These are phyloP conservation scores for Leccinum glutinopallens DNA, from an alignment of 1,284 basidiomycete genomes.

Conservation along the genomic window DNA sequence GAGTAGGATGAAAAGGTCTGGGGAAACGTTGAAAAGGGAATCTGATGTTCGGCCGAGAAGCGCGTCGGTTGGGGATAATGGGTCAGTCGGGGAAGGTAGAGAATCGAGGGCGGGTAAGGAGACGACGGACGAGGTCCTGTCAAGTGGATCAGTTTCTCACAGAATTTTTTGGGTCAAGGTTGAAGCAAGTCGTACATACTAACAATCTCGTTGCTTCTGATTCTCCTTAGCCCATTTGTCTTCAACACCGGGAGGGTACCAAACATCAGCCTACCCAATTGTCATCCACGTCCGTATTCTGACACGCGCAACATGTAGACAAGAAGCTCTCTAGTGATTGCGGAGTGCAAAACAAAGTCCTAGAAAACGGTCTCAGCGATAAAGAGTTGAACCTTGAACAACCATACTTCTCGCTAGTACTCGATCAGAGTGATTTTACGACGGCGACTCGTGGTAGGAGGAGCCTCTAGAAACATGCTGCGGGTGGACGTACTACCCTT, in stretches of 20 bases:
- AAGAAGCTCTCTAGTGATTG: slow-evolving; percentile 27
- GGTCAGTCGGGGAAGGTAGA: slow-evolving; percentile 48
- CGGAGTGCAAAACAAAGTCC: background rate
- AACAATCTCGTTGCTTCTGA: slow-evolving; percentile 62
- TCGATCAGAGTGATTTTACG: too few species aligned
- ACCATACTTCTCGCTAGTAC: too few species aligned
- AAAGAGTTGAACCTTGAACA: too few species aligned
- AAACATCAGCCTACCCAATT: slow-evolving; percentile 54
- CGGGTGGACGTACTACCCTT: too few species aligned
- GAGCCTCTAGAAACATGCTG: too few species aligned
- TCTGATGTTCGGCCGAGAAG: slow-evolving; percentile 53
- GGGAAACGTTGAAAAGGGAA: slow-evolving; percentile 60
- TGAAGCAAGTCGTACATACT: slow-evolving; percentile 57
- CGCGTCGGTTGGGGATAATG: slow-evolving; percentile 48
- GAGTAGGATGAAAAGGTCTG: slow-evolving; percentile 51
- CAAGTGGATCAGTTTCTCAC: slow-evolving; percentile 6
- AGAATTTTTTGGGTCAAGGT: background rate
- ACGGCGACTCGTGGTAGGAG: too few species aligned
- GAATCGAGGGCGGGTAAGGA: slow-evolving; percentile 56
- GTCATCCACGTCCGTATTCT: slow-evolving; percentile 8
- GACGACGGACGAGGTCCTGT: slow-evolving; percentile 66
- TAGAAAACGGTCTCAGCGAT: background rate
- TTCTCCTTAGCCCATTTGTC: slow-evolving; percentile 58
- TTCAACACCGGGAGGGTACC: slow-evolving; percentile 62
- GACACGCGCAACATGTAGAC: background rate